Percentiles rank a stretch among this genome's conserved stretches.
phyloP scores from a whole-genome alignment of 345 rosid species.

The Murraya koenigii region DNA sequence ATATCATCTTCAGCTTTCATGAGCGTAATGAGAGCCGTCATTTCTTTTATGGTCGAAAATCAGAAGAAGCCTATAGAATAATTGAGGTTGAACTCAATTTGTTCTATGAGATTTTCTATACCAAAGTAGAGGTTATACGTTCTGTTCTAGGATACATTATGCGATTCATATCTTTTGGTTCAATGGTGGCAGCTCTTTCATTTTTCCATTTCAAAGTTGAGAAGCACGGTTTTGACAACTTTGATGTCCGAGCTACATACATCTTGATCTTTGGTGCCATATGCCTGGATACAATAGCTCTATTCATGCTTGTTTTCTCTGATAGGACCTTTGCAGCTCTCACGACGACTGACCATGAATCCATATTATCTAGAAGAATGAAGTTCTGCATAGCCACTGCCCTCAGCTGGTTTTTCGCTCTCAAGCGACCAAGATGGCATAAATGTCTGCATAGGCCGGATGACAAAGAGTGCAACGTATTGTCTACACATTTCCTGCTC shows the following conservation, averaged over 20 bases:
- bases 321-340: constrained; percentile 47
- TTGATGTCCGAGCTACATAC: constrained; percentile 54
- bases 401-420: constrained; percentile 11
- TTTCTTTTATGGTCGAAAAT: constrained; percentile 25
- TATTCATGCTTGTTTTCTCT: constrained; percentile 49
- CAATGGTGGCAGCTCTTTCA: constrained; percentile 29
- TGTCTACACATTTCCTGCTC: constrained; percentile 19
- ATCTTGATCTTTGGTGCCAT: constrained; percentile 44
- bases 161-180: constrained; percentile 27
- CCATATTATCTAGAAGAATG: neutral
- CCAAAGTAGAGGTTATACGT: constrained; percentile 50
- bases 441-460: neutral
- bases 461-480: constrained; percentile 17
- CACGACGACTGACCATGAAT: neutral
- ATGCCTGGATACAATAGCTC: constrained; percentile 40
- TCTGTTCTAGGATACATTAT: constrained; percentile 25
- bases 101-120: constrained; percentile 56
- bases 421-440: constrained; percentile 1
- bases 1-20: constrained; percentile 54
- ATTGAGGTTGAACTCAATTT: constrained; percentile 64
- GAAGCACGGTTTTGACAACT: constrained; percentile 25
- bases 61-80: constrained; percentile 44
- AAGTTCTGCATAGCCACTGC: neutral
- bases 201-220: constrained; percentile 30
- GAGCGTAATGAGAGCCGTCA: constrained; percentile 49